Percentiles rank a stretch among this genome's conserved stretches.
phyloP scores from a whole-genome alignment of 2,329 filamentous ascomycete genomes.

The Rutstroemia sp. region DNA sequence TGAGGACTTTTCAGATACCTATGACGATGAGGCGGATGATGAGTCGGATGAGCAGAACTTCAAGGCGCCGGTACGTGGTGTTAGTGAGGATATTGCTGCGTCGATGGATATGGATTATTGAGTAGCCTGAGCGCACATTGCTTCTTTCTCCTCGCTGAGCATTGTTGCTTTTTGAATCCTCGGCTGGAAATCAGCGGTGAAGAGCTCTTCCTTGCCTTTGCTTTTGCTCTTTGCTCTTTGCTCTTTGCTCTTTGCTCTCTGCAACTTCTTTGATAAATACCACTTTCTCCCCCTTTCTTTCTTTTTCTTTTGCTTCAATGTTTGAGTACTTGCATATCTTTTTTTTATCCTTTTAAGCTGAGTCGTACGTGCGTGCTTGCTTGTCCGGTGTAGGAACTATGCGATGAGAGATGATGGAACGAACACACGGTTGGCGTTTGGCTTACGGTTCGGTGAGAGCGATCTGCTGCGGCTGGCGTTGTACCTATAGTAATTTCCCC shows the following conservation, averaged over 20 bases:
- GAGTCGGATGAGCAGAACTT: conserved; percentile 34
- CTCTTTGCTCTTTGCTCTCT: background rate
- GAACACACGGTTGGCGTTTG: conserved; percentile 5
- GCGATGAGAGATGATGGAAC: conserved; percentile 4
- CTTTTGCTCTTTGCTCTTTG: background rate
- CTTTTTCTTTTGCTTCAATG: conserved; percentile 8
- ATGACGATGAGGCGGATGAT: conserved; percentile 30
- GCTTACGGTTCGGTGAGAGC: conserved; percentile 10
- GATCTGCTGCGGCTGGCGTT: conserved; percentile 10
- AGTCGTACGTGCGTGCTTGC: background rate
- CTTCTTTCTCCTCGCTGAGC: background rate
- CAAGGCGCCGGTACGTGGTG: conserved; percentile 41
- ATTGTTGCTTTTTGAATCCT: background rate
- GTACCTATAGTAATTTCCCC: conserved; percentile 1
- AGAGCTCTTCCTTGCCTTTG: background rate
- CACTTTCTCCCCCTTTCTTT: background rate
- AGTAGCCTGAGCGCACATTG: conserved; percentile 1
- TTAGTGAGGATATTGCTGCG: conserved; percentile 56
- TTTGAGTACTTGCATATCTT: conserved; percentile 9
- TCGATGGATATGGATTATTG: conserved; percentile 51
- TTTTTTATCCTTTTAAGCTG: background rate
- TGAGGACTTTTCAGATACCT: conserved; percentile 36
- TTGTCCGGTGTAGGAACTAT: conserved; percentile 13
- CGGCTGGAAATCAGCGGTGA: conserved; percentile 12
- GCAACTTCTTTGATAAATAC: background rate